Conservation (phyloP, 2,329 filamentous ascomycete genomes). For the Hymenoscyphus repandus region DNA sequence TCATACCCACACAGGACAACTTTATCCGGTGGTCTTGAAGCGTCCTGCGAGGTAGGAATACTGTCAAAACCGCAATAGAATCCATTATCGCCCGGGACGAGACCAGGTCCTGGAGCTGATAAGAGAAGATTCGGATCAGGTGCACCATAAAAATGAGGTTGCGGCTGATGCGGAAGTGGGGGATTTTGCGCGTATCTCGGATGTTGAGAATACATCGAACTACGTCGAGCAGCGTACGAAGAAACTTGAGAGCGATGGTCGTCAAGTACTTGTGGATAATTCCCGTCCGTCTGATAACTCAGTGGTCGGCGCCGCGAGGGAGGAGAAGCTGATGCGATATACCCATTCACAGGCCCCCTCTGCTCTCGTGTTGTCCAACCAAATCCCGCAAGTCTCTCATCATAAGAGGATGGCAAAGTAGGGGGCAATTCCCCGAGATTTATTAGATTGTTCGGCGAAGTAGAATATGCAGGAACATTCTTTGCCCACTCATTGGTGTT, state of each 20-base stretch:
- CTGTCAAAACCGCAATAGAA: constrained; percentile 80
- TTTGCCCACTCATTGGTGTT: constrained; percentile 41
- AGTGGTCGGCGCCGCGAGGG: constrained; percentile 40
- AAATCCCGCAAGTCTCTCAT: constrained; percentile 25
- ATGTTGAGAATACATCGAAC: constrained; percentile 48
- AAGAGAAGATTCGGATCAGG: constrained; percentile 65
- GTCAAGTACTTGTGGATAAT: constrained; percentile 34
- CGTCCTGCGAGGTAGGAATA: constrained; percentile 40
- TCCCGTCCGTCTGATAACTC: constrained; percentile 43
- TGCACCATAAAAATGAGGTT: constrained; percentile 71
- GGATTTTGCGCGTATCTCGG: constrained; percentile 45
- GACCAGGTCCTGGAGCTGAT: constrained; percentile 43
- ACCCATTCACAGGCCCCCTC: constrained; percentile 19
- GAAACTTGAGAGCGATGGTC: constrained; percentile 43
- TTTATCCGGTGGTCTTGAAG: constrained; percentile 43
- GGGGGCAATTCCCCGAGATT: constrained; percentile 41
- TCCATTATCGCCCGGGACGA: constrained; percentile 61
- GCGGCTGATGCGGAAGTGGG: constrained; percentile 69
- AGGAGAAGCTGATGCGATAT: constrained; percentile 29
- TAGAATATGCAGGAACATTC: constrained; percentile 36
- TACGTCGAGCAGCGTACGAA: constrained; percentile 39
- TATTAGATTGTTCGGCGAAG: constrained; percentile 37
- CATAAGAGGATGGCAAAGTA: constrained; percentile 30
- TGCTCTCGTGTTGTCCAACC: constrained; percentile 29
- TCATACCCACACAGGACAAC: constrained; percentile 74